phyloP scores from a whole-genome alignment of 306 rosid genomes.

The Carpinus fangiana region DNA sequence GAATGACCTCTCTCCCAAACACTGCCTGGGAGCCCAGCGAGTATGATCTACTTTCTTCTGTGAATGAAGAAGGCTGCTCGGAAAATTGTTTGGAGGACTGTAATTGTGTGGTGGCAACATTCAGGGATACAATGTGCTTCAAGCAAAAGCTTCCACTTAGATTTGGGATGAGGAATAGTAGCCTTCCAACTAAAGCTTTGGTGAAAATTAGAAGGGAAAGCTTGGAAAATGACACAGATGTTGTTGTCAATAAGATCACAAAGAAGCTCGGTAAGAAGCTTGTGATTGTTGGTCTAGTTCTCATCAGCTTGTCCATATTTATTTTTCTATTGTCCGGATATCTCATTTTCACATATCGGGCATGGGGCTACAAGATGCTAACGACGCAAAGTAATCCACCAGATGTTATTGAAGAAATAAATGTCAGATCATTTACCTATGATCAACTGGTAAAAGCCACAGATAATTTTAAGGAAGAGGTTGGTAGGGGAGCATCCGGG shows the following conservation, averaged over 20 bases:
- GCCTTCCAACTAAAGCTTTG: background rate
- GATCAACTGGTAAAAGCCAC: conserved; percentile 7
- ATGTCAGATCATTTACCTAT: background rate
- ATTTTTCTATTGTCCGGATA: background rate
- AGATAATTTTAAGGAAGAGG: background rate
- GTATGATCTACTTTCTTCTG: background rate
- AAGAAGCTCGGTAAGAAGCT: background rate
- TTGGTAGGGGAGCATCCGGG: conserved; percentile 1
- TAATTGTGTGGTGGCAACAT: background rate
- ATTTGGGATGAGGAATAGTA: background rate
- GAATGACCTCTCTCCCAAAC: background rate
- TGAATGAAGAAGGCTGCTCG: background rate
- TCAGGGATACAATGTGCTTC: background rate
- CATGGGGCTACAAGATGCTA: background rate
- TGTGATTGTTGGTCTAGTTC: background rate
- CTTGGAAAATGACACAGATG: background rate
- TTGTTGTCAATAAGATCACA: background rate
- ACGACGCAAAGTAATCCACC: background rate
- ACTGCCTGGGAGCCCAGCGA: background rate
- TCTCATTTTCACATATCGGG: background rate
- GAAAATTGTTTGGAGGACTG: conserved; percentile 5
- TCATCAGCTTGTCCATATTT: background rate
- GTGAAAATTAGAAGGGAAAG: background rate
- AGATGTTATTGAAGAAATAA: conserved; percentile 5
- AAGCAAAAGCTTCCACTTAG: conserved; percentile 1